Evolutionary conservation across 2,329 filamentous ascomycete species (phyloP).

Genomic region (Microsporum audouinii): DNA sequence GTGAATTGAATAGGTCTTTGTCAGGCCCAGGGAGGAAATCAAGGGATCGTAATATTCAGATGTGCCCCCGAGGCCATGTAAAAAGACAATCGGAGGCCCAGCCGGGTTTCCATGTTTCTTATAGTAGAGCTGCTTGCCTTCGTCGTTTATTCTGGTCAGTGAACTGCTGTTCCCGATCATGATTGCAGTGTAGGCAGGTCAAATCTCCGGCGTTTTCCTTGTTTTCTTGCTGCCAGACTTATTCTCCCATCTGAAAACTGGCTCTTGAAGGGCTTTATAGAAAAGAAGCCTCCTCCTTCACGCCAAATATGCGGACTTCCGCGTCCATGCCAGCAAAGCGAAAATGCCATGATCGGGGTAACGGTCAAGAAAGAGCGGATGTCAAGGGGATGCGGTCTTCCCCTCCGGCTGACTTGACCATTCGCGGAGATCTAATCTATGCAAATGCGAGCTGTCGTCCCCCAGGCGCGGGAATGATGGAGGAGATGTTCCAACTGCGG

Average conservation of each 20-base stretch:
- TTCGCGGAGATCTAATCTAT: not conserved
- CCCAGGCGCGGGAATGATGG: not conserved
- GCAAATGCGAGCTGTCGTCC: no score
- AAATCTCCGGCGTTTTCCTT: not conserved
- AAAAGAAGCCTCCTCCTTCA: not conserved
- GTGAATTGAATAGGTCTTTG: constrained; percentile 26
- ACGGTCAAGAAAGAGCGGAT: not conserved
- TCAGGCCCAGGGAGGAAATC: constrained; percentile 26
- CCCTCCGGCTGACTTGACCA: not conserved
- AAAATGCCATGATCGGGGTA: not conserved
- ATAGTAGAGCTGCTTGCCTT: constrained; percentile 35
- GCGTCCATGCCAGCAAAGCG: not conserved
- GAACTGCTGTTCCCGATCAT: not conserved
- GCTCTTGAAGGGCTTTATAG: not conserved
- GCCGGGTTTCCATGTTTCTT: constrained; percentile 20
- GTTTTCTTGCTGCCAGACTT: not conserved
- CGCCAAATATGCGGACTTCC: not conserved
- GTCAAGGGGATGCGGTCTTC: not conserved
- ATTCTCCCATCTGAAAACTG: not conserved
- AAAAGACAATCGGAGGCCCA: constrained; percentile 35
- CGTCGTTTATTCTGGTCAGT: constrained; percentile 18
- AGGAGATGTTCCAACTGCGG: not conserved
- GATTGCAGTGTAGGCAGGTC: not conserved
- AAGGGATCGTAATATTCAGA: constrained; percentile 38
- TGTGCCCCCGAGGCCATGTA: constrained; percentile 46